Evolutionary conservation across 2,329 filamentous ascomycete genomes (phyloP), one percentile per base, ranked within the genome.

Genomic region (Emergomyces orientalis): DNA sequence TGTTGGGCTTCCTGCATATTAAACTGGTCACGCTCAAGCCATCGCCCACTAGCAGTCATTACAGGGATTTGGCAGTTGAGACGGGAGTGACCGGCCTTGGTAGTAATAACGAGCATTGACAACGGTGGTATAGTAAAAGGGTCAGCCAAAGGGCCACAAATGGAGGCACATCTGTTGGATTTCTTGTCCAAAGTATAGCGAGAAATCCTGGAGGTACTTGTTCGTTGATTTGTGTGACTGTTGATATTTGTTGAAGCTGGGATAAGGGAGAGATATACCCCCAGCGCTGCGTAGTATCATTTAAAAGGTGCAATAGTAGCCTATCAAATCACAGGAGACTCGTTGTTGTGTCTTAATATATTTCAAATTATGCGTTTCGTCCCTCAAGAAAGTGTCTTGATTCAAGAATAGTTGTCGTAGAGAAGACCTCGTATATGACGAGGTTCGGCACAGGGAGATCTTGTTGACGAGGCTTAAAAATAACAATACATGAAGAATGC

Each of bases 1-100:
- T 34, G 47, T 61, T 61, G 60, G 60, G 60, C 60, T 32, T 55
- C 51, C 32, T 61, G 60, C 60, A 61, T 61, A 49, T 59, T 45
- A 45, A 61, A 47, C 37, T 37, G 34, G 43, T 55, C 49, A 51
- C 22, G 14, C 30, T 51, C 58, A 60, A 25, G 27, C 25, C 30
- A 37, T 52, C 45, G n/a, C 34, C 59, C 22, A 60, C 59, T 52
- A 39, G 43, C 59, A 39, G 17, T 3, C 45, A 19, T 22, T 2
- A n/a, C 59, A 51, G 34, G 45, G 59, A 47, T 45, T 47, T 39
- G 14, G 39, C 57, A 30, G 43, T 51, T 51, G 43, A 60, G 14
- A 51, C 41, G n/a, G 59, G 30, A 34, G 9, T 25, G 27, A n/a
- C 43, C 34, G 25, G 39, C 7, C 14, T 14, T 49, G 14, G 57